These are phyloP conservation scores for Oryza punctata DNA, from an alignment of 176 grass and related monocot species.

Conservation along the genomic window DNA sequence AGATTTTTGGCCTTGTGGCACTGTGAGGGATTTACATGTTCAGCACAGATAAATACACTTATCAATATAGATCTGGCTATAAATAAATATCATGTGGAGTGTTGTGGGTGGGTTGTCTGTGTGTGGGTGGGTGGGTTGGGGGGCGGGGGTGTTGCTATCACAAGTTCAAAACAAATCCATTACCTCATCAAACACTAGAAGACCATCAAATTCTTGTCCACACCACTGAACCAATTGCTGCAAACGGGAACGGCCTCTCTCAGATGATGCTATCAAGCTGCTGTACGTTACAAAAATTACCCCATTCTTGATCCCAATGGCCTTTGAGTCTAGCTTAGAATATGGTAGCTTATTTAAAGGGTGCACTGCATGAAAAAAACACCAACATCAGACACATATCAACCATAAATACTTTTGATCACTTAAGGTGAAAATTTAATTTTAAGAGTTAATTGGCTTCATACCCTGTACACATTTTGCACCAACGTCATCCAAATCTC, in stretches of 20 bases:
- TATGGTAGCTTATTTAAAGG: conserved; percentile 98
- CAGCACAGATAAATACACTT: conserved; percentile 12
- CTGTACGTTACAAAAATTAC: conserved; percentile 98
- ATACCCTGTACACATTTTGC: conserved; percentile 89
- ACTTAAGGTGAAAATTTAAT: conserved; percentile 17
- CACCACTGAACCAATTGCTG: conserved; percentile 98
- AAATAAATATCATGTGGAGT: background rate
- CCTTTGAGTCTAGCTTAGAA: conserved; percentile 99
- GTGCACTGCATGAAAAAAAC: conserved; percentile 83
- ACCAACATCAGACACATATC: conserved; percentile 32
- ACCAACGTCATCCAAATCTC: conserved; percentile 99
- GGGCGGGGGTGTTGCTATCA: background rate
- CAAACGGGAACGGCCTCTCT: conserved; percentile 93
- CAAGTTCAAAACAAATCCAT: conserved; percentile 32
- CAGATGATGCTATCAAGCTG: conserved; percentile 95
- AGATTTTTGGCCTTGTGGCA: conserved; percentile 99
- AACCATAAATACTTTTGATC: conserved; percentile 20
- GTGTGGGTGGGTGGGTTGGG: no score
- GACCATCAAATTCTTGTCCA: conserved; percentile 82
- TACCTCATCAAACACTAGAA: conserved; percentile 98
- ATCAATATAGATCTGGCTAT: conserved; percentile 22
- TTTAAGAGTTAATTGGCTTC: conserved; percentile 3
- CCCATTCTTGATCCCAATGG: conserved; percentile 89
- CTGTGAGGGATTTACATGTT: conserved; percentile 54
- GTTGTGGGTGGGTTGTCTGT: no score